A percentile compares a stretch with the other conserved stretches of the same genome.
Conservation (phyloP, 2,329 filamentous ascomycete species). For the Phialemoniopsis sp. region DNA sequence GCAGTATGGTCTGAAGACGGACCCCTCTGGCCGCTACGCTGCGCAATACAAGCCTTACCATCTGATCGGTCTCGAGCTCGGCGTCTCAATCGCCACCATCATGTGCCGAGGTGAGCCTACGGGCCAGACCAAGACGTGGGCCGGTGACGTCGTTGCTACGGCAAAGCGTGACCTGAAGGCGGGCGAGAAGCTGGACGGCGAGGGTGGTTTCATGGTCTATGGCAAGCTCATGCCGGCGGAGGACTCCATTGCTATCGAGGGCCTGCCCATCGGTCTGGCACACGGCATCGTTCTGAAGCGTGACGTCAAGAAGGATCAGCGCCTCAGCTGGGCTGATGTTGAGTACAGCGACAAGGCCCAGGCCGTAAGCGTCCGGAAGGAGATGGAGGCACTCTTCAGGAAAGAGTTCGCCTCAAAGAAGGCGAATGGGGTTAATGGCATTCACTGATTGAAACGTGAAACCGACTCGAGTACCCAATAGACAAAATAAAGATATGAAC, state of each 20-base stretch:
- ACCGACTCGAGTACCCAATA: too few species aligned
- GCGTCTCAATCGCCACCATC: conserved; percentile 35
- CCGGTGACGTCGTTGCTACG: conserved; percentile 39
- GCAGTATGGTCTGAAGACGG: conserved; percentile 38
- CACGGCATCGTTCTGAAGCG: conserved; percentile 34
- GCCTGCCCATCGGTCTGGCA: conserved; percentile 36
- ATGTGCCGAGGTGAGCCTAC: conserved; percentile 41
- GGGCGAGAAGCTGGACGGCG: conserved; percentile 38
- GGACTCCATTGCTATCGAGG: conserved; percentile 31
- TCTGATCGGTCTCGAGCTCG: conserved; percentile 40
- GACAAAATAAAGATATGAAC: too few species aligned
- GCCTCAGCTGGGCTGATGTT: conserved; percentile 38
- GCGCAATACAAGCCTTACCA: conserved; percentile 42
- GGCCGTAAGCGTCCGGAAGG: conserved; percentile 31
- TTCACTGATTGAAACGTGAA: too few species aligned
- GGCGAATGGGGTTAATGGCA: conserved; percentile 10
- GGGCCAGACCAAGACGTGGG: conserved; percentile 35
- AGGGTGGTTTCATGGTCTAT: conserved; percentile 40
- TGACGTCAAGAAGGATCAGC: conserved; percentile 32
- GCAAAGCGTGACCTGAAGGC: conserved; percentile 38
- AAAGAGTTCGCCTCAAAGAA: conserved; percentile 13
- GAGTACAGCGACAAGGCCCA: conserved; percentile 32
- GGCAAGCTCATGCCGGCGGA: conserved; percentile 35
- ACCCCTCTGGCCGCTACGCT: conserved; percentile 32
- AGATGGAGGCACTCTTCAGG: conserved; percentile 36